Conservation (phyloP, 345 rosid genomes). For the Eucalyptus microcorys region DNA sequence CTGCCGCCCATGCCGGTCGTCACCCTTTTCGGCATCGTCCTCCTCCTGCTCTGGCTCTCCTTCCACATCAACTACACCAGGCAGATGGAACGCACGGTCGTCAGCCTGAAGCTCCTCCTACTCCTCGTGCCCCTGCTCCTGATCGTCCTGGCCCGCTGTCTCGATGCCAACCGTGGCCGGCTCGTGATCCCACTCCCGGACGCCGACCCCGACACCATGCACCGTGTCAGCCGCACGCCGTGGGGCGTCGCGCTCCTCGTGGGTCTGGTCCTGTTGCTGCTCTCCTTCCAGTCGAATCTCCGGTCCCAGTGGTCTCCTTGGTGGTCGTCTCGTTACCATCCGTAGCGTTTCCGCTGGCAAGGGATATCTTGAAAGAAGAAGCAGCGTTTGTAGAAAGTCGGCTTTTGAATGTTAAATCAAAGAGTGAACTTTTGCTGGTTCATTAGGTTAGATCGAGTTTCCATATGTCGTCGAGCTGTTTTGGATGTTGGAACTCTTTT, state of each 20-base stretch:
- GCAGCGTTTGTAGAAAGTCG: neutral
- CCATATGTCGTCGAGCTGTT: neutral
- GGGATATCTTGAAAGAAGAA: neutral
- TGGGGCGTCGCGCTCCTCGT: conserved; percentile 50
- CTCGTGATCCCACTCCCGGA: conserved; percentile 8
- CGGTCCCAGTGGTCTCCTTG: conserved; percentile 56
- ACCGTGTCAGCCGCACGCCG: conserved; percentile 22
- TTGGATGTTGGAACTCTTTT: neutral
- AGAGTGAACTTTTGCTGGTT: neutral
- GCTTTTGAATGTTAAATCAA: neutral
- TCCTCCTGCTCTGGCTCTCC: conserved; percentile 34
- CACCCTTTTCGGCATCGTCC: conserved; percentile 35
- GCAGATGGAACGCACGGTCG: conserved; percentile 25
- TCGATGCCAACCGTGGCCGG: conserved; percentile 8
- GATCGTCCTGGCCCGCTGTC: conserved; percentile 21
- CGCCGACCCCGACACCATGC: conserved; percentile 3
- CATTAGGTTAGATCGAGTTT: neutral
- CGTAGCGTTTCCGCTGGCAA: neutral
- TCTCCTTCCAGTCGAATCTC: conserved; percentile 50
- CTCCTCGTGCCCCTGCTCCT: conserved; percentile 50
- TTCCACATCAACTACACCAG: conserved; percentile 35
- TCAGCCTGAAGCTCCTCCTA: conserved; percentile 41
- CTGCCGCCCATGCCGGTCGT: conserved; percentile 54
- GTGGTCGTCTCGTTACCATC: neutral
- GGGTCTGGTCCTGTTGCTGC: conserved; percentile 37